phyloP scores from a whole-genome alignment of 78 protist species.

The Dictyostelium capitatum region DNA sequence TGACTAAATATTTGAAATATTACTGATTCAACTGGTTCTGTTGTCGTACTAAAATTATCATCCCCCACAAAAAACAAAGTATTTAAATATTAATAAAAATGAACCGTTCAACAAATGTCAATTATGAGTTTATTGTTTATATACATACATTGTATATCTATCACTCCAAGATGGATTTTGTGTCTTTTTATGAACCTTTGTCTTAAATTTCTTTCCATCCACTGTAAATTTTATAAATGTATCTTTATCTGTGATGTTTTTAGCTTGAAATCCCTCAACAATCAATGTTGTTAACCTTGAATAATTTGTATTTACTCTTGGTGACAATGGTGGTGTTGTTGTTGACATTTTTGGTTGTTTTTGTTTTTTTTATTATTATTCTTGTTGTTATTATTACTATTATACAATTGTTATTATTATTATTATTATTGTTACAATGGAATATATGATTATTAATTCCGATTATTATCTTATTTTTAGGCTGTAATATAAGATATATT shows the following conservation, averaged over 20 bases:
- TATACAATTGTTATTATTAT: background rate
- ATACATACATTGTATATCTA: slow-evolving; percentile 51
- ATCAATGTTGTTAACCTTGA: slow-evolving; percentile 7
- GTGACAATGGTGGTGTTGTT: slow-evolving; percentile 8
- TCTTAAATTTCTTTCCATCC: slow-evolving; percentile 65
- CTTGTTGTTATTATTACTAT: background rate
- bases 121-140: too few species aligned
- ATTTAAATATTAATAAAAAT: background rate
- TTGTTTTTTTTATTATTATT: background rate
- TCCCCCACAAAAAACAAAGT: too few species aligned
- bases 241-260: slow-evolving; percentile 64
- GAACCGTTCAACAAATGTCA: too few species aligned
- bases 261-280: slow-evolving; percentile 48
- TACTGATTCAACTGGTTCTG: slow-evolving; percentile 23
- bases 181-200: slow-evolving; percentile 60
- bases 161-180: slow-evolving; percentile 66
- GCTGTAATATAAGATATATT: background rate
- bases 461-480: background rate
- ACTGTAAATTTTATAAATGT: slow-evolving; percentile 58
- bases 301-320: background rate
- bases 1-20: slow-evolving; percentile 47
- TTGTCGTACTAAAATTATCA: slow-evolving; percentile 35
- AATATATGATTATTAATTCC: background rate
- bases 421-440: background rate
- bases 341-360: background rate